Percentiles rank a stretch among this genome's conserved stretches.
Evolutionary conservation across 331 rosid species (phyloP).

Genomic region (Acacia pycnantha): DNA sequence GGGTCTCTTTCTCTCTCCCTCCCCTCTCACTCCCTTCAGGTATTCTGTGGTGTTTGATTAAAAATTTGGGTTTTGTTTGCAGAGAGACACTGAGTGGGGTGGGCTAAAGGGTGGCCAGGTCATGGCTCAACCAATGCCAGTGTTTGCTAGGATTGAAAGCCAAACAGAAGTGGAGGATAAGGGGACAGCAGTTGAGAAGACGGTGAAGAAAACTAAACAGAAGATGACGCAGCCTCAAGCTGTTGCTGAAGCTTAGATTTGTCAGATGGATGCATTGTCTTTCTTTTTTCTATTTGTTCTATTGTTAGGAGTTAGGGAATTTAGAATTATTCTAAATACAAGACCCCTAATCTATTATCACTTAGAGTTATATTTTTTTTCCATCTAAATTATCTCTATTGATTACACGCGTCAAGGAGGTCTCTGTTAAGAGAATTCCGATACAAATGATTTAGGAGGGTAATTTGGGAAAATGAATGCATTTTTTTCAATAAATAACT

Average conservation of each 20-base stretch:
- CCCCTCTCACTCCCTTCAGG: not conserved
- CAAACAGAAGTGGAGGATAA: conserved; percentile 43
- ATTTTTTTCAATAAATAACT: no score
- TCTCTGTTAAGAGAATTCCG: no score
- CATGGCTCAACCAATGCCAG: conserved; percentile 81
- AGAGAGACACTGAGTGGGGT: conserved; percentile 90
- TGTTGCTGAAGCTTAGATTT: conserved; percentile 59
- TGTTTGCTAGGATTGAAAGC: conserved; percentile 83
- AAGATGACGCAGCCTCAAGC: conserved; percentile 53
- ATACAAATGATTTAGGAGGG: no score
- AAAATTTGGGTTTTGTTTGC: conserved; percentile 29
- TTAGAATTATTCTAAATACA: no score
- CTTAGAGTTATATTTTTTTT: no score
- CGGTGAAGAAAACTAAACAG: conserved; percentile 47
- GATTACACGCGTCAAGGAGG: no score
- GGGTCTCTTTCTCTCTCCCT: conserved; percentile 64
- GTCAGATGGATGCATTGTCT: not conserved
- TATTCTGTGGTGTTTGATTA: conserved; percentile 32
- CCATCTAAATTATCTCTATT: no score
- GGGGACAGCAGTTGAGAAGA: conserved; percentile 42
- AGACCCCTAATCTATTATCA: no score
- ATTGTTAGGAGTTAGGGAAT: not conserved
- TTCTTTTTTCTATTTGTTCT: not conserved
- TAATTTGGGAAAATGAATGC: no score
- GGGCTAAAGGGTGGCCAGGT: conserved; percentile 84